These are phyloP conservation scores for Beauveria sp. DNA, from an alignment of 2,329 filamentous ascomycete genomes.

Conservation along the genomic window DNA sequence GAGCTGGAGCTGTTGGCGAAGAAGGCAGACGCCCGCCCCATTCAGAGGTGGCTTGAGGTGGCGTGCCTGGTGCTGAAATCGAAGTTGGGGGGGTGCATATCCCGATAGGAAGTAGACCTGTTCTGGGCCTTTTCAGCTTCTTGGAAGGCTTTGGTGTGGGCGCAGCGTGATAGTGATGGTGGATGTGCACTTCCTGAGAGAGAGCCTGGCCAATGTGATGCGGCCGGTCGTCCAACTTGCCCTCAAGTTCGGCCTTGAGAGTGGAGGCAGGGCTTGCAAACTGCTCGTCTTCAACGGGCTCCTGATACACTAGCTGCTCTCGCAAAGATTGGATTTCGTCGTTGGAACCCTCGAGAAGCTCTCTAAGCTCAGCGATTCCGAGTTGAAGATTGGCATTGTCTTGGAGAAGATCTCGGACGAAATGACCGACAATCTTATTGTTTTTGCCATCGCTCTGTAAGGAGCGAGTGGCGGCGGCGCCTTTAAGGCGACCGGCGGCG, in stretches of 20 bases:
- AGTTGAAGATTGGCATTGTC: conserved; percentile 93
- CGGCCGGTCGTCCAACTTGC: conserved; percentile 27
- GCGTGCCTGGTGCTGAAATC: conserved; percentile 32
- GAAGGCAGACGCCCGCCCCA: conserved; percentile 27
- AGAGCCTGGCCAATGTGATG: conserved; percentile 15
- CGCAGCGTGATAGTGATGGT: conserved; percentile 83
- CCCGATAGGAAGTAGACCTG: conserved; percentile 48
- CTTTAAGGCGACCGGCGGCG: conserved; percentile 73
- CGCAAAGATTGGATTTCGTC: conserved; percentile 85
- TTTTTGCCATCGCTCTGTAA: conserved; percentile 51
- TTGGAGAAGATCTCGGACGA: conserved; percentile 89
- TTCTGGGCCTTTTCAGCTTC: conserved; percentile 66
- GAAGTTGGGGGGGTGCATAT: conserved; percentile 50
- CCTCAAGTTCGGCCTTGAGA: conserved; percentile 64
- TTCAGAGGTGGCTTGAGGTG: conserved; percentile 30
- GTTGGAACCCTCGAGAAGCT: conserved; percentile 85
- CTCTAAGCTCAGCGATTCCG: conserved; percentile 82
- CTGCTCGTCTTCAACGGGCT: conserved; percentile 49
- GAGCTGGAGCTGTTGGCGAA: conserved; percentile 31
- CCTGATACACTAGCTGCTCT: conserved; percentile 73
- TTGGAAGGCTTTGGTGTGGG: conserved; percentile 49
- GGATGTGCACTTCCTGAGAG: conserved; percentile 79
- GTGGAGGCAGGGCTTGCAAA: conserved; percentile 39
- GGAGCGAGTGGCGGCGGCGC: conserved; percentile 65
- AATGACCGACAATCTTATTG: conserved; percentile 75